Evolutionary conservation across 352 stramenopile species (phyloP), one percentile per base, ranked within the genome.

Genomic region (Achlya hypogyna): DNA sequence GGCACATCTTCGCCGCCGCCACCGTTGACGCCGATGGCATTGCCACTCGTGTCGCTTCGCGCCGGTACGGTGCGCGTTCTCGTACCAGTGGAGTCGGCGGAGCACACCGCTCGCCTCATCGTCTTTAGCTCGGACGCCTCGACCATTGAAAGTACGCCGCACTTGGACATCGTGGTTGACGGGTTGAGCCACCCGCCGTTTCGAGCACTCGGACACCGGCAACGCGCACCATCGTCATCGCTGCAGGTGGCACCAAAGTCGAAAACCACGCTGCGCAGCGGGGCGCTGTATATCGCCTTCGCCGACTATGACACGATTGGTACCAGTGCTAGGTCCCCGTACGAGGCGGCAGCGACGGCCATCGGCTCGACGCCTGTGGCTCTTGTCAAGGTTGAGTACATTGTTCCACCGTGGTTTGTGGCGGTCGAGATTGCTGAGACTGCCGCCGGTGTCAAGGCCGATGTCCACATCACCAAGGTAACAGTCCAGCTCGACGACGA

Each of bases 161-260:
- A 25, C 28, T 20, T 20, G 14, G 31, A 51, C 35, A 18, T 64
- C 22, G 20, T 12, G n/a, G 52, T 51, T n/a, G 54, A 64, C n/a
- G 54, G 54, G 8, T 23, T 64, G n/a, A 51, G 54, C 35, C 47
- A 20, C 18, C 54, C 54, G 18, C 54, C 54, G 32, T 64, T 64
- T 29, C 45, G 31, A 16, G 31, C 35, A 2, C 12, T 45, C 2
- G 14, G 12, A 3, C 38, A 18, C 2, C 38, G 38, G 1, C 38
- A 10, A 18, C 38, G 38, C 14, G 38, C 38, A 18, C 38, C 38
- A 1, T 45, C 38, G 2, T 45, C 38, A 18, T 10, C 38, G 38
- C 6, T 45, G 38, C 38, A 45, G 6, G 38, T 45, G 2, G 38
- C 38, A 18, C 38, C 38, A 10, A 45, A 45, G 38, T 10, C 38